Evolutionary conservation across 2,329 filamentous ascomycete genomes (phyloP), one percentile per base, ranked within the genome.

Genomic region (Aspergillus cejpii): DNA sequence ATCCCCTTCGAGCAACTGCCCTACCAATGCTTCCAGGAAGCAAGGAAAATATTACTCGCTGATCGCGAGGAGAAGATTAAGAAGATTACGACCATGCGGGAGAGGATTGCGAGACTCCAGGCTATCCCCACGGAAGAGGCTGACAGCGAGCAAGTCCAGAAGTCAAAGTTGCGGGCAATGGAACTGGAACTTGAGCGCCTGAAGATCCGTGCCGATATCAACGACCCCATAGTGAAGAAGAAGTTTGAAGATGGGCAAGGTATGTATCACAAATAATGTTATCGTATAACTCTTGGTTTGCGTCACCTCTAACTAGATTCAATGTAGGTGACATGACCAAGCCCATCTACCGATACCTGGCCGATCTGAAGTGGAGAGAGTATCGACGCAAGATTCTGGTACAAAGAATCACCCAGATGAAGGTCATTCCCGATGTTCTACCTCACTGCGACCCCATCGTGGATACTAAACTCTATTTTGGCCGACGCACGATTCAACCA

Each of bases 21-120:
- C 14, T 98, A 94, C 72, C 91, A 97, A 76, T 92, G 87, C 69
- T 98, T 97, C 73, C 92, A 98, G 70, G 90, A 96, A 72, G 92
- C 92, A 31, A 81, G 90, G 51, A 87, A 88, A 64, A 70, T 97
- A 39, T 74, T 98, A 44, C 76, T 81, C 42, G 80, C 79, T 43
- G 92, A 98, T 65, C 80, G 91, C 31, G 74, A 82, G 53, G 79
- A 91, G 69, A 97, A 95, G 73, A 59, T 97, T 40, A 72, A 76
- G 49, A 74, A 83, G 59, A 91, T 98, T 46, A 71, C 79, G 40
- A 74, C 68, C 21, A 81, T 87, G 67, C 70, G 82, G 40, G 75
- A 75, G 48, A 81, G 83, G 65, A 85, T 98, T 61, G 77, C 79
- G 44, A 74, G 76, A 48, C 66, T 94, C 37, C 74, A 83, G 65